Percentiles rank a stretch among this genome's conserved stretches.
Conservation (phyloP, 495 filamentous ascomycete species). For the Peziza echinospora region DNA sequence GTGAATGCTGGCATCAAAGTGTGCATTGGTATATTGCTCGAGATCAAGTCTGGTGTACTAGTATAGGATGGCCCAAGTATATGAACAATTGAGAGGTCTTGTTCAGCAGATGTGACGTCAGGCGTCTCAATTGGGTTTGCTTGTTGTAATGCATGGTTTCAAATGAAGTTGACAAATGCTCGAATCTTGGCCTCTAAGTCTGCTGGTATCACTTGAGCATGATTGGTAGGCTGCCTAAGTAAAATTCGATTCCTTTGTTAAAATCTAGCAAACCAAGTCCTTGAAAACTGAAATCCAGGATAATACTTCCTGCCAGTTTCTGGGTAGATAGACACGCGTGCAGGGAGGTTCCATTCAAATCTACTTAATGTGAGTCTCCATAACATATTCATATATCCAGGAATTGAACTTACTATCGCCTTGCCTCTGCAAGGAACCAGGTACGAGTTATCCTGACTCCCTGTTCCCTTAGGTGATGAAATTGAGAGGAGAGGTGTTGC, state of each 20-base stretch:
- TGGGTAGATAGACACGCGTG: no score
- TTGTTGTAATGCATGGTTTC: neutral
- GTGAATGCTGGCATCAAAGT: neutral
- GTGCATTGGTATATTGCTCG: neutral
- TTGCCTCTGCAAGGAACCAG: neutral
- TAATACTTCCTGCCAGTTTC: neutral
- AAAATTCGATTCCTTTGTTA: neutral
- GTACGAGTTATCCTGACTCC: neutral
- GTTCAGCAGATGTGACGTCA: neutral
- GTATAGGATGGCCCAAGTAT: neutral
- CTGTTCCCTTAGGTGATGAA: neutral
- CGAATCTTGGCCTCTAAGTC: neutral
- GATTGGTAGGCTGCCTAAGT: neutral
- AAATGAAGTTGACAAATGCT: neutral
- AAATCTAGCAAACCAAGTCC: neutral
- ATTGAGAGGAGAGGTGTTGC: neutral
- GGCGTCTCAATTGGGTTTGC: neutral
- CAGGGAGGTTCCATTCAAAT: no score
- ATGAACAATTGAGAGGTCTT: neutral
- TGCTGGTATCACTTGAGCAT: neutral
- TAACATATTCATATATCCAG: neutral
- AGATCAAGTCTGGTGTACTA: neutral
- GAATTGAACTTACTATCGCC: neutral
- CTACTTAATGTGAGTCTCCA: no score
- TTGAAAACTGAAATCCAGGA: neutral